Conservation (phyloP, 2,329 filamentous ascomycete genomes). For the Mycocentrospora acerina region DNA sequence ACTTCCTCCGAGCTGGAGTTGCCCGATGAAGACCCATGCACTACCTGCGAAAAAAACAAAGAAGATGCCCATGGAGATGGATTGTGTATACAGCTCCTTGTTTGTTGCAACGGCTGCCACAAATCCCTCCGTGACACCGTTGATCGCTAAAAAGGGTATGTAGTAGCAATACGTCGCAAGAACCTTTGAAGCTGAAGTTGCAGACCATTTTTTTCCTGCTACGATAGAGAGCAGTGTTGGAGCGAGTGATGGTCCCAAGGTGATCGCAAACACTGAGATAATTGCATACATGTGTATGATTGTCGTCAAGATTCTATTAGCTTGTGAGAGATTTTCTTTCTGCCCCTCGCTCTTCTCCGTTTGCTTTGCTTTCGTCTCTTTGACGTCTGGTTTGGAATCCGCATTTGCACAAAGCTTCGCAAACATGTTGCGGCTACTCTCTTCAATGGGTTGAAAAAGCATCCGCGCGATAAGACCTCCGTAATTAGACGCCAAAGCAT, state of each 20-base stretch:
- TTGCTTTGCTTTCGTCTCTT: neutral
- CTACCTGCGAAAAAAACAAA: conserved; percentile 73
- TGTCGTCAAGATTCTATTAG: conserved; percentile 56
- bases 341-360: neutral
- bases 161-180: conserved; percentile 86
- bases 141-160: conserved; percentile 87
- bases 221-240: conserved; percentile 72
- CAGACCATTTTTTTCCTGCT: conserved; percentile 75
- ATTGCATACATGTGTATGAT: conserved; percentile 75
- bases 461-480: conserved; percentile 85
- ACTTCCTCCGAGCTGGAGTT: conserved; percentile 69
- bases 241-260: conserved; percentile 73
- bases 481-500: conserved; percentile 89
- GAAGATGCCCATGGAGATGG: conserved; percentile 80
- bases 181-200: conserved; percentile 70
- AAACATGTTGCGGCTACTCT: conserved; percentile 87
- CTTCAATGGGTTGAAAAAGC: conserved; percentile 92
- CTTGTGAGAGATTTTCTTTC: conserved; percentile 38
- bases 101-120: conserved; percentile 83
- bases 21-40: conserved; percentile 73
- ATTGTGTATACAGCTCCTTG: conserved; percentile 73
- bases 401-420: conserved; percentile 68
- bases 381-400: conserved; percentile 12
- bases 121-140: conserved; percentile 90
- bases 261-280: conserved; percentile 67